A percentile compares a stretch with the other conserved stretches of the same genome.
These are phyloP conservation scores for Cyberlindnera petersonii DNA, from an alignment of 805 yeast genomes.

Conservation along the genomic window DNA sequence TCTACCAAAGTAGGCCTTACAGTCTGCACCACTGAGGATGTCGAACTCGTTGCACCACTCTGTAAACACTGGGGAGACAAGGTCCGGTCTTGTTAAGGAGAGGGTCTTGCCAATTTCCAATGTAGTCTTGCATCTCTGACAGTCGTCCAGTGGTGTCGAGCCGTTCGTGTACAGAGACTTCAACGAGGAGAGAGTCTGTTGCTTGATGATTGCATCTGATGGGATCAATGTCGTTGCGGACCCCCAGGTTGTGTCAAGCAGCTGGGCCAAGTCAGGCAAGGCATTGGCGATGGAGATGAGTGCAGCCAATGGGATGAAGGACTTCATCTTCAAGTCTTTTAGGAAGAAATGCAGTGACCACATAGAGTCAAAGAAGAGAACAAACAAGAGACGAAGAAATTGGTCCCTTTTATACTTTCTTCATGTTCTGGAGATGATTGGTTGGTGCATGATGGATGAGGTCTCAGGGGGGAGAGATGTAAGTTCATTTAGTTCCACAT, in stretches of 20 bases:
- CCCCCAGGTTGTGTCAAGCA: slow-evolving; percentile 13
- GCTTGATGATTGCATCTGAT: slow-evolving; percentile 11
- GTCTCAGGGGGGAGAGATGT: too few relatives aligned
- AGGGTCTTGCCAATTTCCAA: slow-evolving; percentile 36
- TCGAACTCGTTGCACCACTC: slow-evolving; percentile 41
- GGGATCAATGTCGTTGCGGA: slow-evolving; percentile 12
- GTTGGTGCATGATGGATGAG: too few relatives aligned
- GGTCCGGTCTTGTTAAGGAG: slow-evolving; percentile 36
- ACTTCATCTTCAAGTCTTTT: too few relatives aligned
- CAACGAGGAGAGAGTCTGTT: slow-evolving; percentile 15
- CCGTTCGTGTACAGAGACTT: slow-evolving; percentile 18
- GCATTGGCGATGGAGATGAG: slow-evolving; percentile 6
- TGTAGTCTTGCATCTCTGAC: slow-evolving; percentile 35
- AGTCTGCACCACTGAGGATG: slow-evolving; percentile 24
- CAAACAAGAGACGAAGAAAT: too few relatives aligned
- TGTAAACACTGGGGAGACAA: slow-evolving; percentile 38
- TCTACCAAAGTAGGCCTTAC: slow-evolving; percentile 34
- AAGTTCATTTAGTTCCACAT: too few relatives aligned
- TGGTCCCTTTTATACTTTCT: too few relatives aligned
- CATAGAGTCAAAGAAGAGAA: too few relatives aligned
- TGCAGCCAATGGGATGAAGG: slow-evolving; percentile 3
- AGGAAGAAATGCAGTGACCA: too few relatives aligned
- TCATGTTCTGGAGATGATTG: too few relatives aligned
- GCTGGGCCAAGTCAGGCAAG: slow-evolving; percentile 12
- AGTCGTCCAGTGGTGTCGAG: slow-evolving; percentile 18